Base-by-base conservation (phyloP, 2,329 filamentous ascomycete genomes). In the Colletotrichum chrysophilum region DNA sequence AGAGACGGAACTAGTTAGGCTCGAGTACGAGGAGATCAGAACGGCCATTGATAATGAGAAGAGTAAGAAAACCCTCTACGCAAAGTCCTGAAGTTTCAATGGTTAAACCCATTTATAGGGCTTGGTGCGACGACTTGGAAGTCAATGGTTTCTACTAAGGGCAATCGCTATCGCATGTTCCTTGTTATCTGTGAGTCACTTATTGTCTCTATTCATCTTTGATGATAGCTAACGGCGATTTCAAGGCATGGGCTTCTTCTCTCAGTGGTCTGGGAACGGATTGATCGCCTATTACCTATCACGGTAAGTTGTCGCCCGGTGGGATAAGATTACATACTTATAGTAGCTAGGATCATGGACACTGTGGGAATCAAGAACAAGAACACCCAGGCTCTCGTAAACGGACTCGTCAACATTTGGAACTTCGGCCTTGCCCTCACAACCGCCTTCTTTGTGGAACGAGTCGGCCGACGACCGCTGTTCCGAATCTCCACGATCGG, bases 11-110 rank as follows among this genome's bases (percentile, higher is more conserved):
- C 87, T 90, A 32, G 89, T 91, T 3, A 85, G 86, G 71, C 81
- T 90, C 16, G 89, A 91, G 77, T 89, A 88, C 77, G 85, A 85
- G 12, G 87, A 89, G 70, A 89, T 89, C 80, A 82, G 77, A 1
- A 66, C 69, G 0, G 79, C 80, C 1, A 81, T 82, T n/a, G 78
- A 79, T 10, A 66, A 87, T 67, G 87, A 89, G 77, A 85, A 88
- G 70, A 82, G 87, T 78, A 82, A 80, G 70, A 18, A 18, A 28
- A 0, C 1, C 7, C 55, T 26, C 3, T 13, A 13, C 43, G 3
- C 43, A 48, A 3, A 48, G 38, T 48, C 36, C 36, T 8, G 36
- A 18, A 43, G 21, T 55, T 24, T 21, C 14, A 5, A 13, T 6
- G 21, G 14, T 18, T 70, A 9, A 60, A 30, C 8, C 2, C 16